Conservation (phyloP, 305 asterid genomes). For the Fraxinus sp. region DNA sequence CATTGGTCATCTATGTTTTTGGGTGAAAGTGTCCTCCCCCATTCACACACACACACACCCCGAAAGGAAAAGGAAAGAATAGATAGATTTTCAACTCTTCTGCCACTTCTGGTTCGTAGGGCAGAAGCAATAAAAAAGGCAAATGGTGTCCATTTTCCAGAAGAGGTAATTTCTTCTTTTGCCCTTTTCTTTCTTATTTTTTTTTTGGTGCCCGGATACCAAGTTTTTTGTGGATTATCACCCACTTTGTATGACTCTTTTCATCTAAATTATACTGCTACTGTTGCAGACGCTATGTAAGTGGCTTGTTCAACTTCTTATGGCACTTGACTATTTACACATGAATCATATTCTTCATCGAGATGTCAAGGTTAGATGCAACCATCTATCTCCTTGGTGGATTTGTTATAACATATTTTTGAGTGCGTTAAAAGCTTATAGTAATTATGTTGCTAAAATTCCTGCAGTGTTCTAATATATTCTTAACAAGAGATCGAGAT, state of each 20-base stretch:
- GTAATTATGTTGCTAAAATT: constrained; percentile 5
- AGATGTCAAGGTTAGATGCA: constrained; percentile 72
- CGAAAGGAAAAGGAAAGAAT: constrained; percentile 1
- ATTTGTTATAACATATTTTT: neutral
- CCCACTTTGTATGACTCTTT: neutral
- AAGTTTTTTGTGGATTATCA: constrained; percentile 5
- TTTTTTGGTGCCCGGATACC: neutral
- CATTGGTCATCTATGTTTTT: neutral
- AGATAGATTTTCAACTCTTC: constrained; percentile 20
- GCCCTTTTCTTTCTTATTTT: neutral
- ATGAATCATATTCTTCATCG: constrained; percentile 82
- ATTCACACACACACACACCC: neutral
- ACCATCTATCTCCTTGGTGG: constrained; percentile 21
- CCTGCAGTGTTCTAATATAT: constrained; percentile 93
- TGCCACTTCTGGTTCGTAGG: constrained; percentile 49
- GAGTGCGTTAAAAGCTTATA: neutral
- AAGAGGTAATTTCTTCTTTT: constrained; percentile 60
- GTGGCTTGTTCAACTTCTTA: constrained; percentile 92
- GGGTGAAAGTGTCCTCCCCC: constrained; percentile 8
- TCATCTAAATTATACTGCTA: constrained; percentile 8
- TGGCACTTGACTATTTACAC: constrained; percentile 93
- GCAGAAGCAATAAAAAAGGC: constrained; percentile 79
- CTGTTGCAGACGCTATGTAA: constrained; percentile 67
- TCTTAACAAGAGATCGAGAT: constrained; percentile 82
- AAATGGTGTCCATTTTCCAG: constrained; percentile 66